These are phyloP conservation scores for Tardiomyces depauwii DNA, from an alignment of 1,139 yeast species.

Conservation along the genomic window DNA sequence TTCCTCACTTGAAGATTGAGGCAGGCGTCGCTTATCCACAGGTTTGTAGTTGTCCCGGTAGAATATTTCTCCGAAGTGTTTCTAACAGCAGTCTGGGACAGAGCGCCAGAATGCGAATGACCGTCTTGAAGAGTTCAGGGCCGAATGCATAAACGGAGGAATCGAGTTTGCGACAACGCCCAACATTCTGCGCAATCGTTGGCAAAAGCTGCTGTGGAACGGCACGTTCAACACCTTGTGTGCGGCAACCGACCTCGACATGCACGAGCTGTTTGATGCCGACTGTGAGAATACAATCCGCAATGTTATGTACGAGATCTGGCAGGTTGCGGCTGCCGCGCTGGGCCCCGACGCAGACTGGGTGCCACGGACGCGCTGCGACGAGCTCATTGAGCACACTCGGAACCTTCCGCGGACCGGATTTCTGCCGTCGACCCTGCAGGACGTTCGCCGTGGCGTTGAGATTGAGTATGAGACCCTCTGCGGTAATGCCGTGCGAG, in stretches of 20 bases:
- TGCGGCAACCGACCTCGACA: slow-evolving; percentile 10
- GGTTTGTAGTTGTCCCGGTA: neutral
- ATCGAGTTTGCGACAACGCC: slow-evolving; percentile 4
- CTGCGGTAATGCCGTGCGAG: slow-evolving; percentile 13
- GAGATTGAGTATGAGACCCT: slow-evolving; percentile 14
- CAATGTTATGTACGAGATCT: slow-evolving; percentile 11
- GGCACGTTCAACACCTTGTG: slow-evolving; percentile 14
- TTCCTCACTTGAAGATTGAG: slow-evolving; percentile 3
- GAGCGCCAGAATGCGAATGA: slow-evolving; percentile 4
- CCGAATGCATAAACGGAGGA: slow-evolving; percentile 3
- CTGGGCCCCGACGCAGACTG: slow-evolving; percentile 9
- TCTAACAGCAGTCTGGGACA: no score
- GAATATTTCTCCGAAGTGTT: no score
- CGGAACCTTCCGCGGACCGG: slow-evolving; percentile 4
- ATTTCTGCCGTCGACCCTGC: slow-evolving; percentile 16
- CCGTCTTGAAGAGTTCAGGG: slow-evolving; percentile 3
- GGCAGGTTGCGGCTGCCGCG: slow-evolving; percentile 11
- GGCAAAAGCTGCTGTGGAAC: slow-evolving; percentile 17
- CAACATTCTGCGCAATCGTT: slow-evolving; percentile 9
- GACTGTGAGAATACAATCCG: slow-evolving; percentile 6
- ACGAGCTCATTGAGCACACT: slow-evolving; percentile 8
- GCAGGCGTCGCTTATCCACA: slow-evolving; percentile 7
- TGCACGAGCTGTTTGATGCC: slow-evolving; percentile 7
- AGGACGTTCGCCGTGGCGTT: slow-evolving; percentile 15
- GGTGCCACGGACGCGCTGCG: slow-evolving; percentile 6